phyloP scores from a whole-genome alignment of 148 eudicot genomes.

The Spergularia marina region DNA sequence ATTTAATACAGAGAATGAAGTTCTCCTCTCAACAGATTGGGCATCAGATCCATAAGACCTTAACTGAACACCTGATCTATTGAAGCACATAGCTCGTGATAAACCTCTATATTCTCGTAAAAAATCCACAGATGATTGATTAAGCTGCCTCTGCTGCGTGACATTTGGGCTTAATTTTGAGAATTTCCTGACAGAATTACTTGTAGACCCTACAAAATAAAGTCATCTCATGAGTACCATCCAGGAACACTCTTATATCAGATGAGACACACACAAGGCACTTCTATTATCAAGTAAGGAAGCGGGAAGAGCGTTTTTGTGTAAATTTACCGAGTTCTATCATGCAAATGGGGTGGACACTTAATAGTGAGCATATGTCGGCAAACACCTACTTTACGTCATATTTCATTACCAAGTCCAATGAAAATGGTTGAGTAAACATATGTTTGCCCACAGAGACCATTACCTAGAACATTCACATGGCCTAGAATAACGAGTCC shows the following conservation, averaged over 20 bases:
- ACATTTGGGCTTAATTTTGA: constrained; percentile 19
- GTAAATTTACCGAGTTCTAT: neutral
- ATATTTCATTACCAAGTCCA: neutral
- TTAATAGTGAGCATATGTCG: neutral
- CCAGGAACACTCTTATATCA: neutral
- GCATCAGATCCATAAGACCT: constrained; percentile 57
- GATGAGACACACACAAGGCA: neutral
- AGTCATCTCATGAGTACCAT: constrained; percentile 1
- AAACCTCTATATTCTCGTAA: constrained; percentile 14
- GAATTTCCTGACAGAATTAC: constrained; percentile 16
- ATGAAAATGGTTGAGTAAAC: too few species aligned
- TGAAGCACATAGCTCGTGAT: constrained; percentile 12
- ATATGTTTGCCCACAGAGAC: too few species aligned
- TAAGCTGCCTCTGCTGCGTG: constrained; percentile 13
- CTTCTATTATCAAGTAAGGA: neutral
- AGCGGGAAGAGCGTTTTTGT: neutral
- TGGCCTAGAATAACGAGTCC: too few species aligned
- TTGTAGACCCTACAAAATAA: constrained; percentile 37
- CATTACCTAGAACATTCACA: too few species aligned
- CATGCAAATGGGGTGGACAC: neutral
- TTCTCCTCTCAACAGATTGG: constrained; percentile 44
- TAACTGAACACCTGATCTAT: constrained; percentile 25
- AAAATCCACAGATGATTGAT: constrained; percentile 10
- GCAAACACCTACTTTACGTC: neutral
- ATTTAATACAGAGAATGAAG: constrained; percentile 56